Percentiles rank a stretch among this genome's conserved stretches.
phyloP scores from a whole-genome alignment of 1,284 basidiomycete genomes.

The Leucoagaricus sp. region DNA sequence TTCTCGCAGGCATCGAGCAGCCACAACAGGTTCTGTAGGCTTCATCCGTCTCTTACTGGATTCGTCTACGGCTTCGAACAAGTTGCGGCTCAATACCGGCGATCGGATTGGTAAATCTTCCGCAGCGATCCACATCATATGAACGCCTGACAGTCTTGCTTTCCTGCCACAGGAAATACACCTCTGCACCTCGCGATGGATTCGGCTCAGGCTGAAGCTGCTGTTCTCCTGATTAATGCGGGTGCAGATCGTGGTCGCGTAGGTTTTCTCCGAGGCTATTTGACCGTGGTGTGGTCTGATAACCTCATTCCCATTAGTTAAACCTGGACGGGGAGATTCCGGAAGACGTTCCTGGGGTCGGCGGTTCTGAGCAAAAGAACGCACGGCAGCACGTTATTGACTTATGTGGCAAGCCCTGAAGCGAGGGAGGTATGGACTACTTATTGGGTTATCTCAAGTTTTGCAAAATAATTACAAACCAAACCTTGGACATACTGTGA shows the following conservation, averaged over 20 bases:
- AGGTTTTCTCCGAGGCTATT: constrained; percentile 33
- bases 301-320: constrained; percentile 44
- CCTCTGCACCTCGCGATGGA: constrained; percentile 97
- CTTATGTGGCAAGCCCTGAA: constrained; percentile 59
- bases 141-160: constrained; percentile 19
- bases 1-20: constrained; percentile 79
- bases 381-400: constrained; percentile 76
- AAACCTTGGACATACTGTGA: background rate
- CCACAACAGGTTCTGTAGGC: constrained; percentile 89
- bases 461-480: background rate
- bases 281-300: constrained; percentile 12
- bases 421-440: too few relatives aligned
- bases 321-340: constrained; percentile 84
- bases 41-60: constrained; percentile 82
- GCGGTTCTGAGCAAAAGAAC: constrained; percentile 81
- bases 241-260: constrained; percentile 90
- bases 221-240: constrained; percentile 87
- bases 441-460: too few relatives aligned
- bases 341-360: constrained; percentile 85
- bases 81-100: constrained; percentile 83
- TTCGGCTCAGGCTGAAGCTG: constrained; percentile 88
- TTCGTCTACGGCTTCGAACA: constrained; percentile 71
- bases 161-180: constrained; percentile 69
- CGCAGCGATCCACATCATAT: constrained; percentile 16
- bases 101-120: constrained; percentile 75